Conservation (phyloP, 2,329 filamentous ascomycete genomes). For the Ceratocystis eucalypticola region DNA sequence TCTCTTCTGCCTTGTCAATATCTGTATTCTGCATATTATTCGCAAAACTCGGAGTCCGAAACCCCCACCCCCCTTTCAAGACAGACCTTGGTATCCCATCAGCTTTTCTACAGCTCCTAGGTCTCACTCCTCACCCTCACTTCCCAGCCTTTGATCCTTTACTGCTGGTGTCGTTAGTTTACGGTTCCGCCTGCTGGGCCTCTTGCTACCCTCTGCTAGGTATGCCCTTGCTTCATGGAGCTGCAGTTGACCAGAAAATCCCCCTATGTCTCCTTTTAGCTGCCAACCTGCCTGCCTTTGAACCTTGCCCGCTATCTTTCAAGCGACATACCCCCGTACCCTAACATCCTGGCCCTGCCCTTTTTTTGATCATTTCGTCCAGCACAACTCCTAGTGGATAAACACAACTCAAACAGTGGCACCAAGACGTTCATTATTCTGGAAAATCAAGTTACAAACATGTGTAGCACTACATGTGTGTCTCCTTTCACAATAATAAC, state of each 20-base stretch:
- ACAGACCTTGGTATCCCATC: neutral
- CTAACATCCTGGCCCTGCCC: neutral
- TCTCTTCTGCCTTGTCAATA: neutral
- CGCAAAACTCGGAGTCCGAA: slow-evolving; percentile 1
- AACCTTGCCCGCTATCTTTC: neutral
- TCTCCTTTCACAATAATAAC: neutral
- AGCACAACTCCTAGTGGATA: neutral
- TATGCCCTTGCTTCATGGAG: neutral
- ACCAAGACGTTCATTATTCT: neutral
- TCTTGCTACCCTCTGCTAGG: neutral
- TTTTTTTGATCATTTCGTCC: neutral
- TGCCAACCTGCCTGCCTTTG: neutral
- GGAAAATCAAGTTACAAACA: neutral
- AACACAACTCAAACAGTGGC: neutral
- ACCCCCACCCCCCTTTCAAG: neutral
- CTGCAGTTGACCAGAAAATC: neutral
- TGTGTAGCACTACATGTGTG: neutral
- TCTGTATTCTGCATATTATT: neutral
- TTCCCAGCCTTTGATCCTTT: neutral
- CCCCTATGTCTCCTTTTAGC: neutral
- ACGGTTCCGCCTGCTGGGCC: neutral
- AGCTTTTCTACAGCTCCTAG: neutral
- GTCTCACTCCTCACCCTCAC: neutral
- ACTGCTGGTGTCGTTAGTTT: neutral
- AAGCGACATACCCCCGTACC: neutral